A percentile compares a stretch with the other conserved stretches of the same genome.
Evolutionary conservation across 768 basidiomycete species (phyloP).

Genomic region (Ephemerocybe angulata): DNA sequence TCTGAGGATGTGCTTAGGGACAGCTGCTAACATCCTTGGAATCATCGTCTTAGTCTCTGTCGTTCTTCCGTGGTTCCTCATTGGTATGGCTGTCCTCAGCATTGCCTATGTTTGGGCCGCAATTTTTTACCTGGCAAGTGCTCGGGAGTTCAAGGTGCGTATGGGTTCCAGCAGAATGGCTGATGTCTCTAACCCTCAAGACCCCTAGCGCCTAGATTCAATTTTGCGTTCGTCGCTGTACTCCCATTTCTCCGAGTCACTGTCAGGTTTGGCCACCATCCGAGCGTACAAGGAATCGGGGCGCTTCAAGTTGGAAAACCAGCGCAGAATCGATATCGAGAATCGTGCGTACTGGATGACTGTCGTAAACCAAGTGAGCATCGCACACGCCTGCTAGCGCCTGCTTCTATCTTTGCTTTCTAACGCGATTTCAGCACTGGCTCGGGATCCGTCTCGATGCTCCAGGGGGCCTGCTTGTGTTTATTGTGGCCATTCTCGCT

Average conservation of each 20-base stretch:
- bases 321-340: constrained; percentile 52
- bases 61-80: constrained; percentile 60
- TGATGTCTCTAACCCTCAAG: no score
- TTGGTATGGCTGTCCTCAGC: no score
- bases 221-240: constrained; percentile 56
- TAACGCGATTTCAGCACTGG: no score
- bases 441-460: constrained; percentile 59
- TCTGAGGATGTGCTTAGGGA: constrained; percentile 71
- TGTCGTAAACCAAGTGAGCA: constrained; percentile 55
- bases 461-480: constrained; percentile 57
- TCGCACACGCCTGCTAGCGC: no score
- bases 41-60: constrained; percentile 59
- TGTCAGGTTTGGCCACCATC: constrained; percentile 62
- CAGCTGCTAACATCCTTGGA: constrained; percentile 52
- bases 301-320: constrained; percentile 26
- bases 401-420: no score
- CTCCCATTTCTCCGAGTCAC: constrained; percentile 53
- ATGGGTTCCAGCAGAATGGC: constrained; percentile 63
- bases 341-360: constrained; percentile 64
- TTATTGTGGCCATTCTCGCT: constrained; percentile 68
- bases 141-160: constrained; percentile 53
- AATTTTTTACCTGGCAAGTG: constrained; percentile 51
- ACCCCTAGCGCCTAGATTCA: constrained; percentile 60
- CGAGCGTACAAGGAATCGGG: constrained; percentile 55
- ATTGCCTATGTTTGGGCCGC: constrained; percentile 51